Base-by-base conservation (phyloP, 192 early-diverging fungal species). In the Rhizophagus clarus region DNA sequence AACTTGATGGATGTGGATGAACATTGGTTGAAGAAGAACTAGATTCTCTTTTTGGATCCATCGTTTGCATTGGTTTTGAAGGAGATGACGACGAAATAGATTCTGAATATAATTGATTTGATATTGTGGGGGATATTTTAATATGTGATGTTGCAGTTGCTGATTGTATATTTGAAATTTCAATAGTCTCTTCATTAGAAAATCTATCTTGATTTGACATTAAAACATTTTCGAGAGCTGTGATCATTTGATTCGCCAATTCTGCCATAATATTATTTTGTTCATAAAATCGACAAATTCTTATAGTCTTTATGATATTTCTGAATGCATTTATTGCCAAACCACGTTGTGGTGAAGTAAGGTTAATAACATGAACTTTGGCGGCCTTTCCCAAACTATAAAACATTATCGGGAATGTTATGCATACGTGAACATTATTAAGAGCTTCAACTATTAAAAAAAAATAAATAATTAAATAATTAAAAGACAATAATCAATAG, bases 341-440 rank as follows among this genome's bases (percentile, higher is more conserved):
- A 2, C 64, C 77, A 29, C 77, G 62, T 14, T 79, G 37, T 32
- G 63, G 20, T 47, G 77, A 66, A 5, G 66, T 26, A 31, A 79
- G n/a, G 24, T 79, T 79, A 45, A 69, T 66, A 2, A 51, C 22
- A 69, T 79, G 66, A 56, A 79, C 77, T 69, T 79, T 79, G 4
- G 66, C 67, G 12, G 77, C 77, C 34, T 79, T 61, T n/a, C 24
- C 45, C 29, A 79, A 42, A 31, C 77, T 69, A 49, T 79, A 42
- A 49, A 79, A 79, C 67, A 79, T 79, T 24, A 63, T 69, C 20
- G 77, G 77, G 45, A 64, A 79, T 29, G 77, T 69, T 66, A 60
- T 66, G 47, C 77, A 69, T 8, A 69, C 77, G n/a, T 79, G 31
- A 26, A 79, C 15, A 34, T 79, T 79, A 37, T 79, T 79, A 47